Conservation (phyloP, 164 flowering plant species). For the Liriodendron chinense region DNA sequence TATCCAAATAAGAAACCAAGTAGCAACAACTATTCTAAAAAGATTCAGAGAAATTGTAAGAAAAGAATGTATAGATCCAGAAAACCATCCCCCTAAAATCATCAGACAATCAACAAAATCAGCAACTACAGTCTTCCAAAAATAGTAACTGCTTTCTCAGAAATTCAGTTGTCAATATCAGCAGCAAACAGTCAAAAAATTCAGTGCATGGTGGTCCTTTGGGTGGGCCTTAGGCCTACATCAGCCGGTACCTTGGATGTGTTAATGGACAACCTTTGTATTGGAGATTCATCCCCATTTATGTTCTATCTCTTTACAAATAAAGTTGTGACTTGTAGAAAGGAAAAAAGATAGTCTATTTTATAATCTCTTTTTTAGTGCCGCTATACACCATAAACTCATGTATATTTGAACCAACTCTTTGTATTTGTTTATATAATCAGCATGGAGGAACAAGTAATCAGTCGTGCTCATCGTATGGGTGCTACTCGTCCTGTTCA, state of each 20-base stretch:
- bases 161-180: background rate
- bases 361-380: no score
- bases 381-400: no score
- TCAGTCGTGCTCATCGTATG: conserved; percentile 99
- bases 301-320: no score
- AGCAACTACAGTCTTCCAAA: background rate
- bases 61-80: no score
- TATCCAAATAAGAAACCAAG: no score
- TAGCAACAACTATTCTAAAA: no score
- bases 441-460: conserved; percentile 99
- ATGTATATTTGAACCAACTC: background rate
- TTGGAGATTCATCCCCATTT: background rate
- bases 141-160: background rate
- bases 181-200: background rate
- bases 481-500: conserved; percentile 93
- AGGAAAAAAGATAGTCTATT: no score
- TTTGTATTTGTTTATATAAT: conserved; percentile 16
- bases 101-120: background rate
- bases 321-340: no score
- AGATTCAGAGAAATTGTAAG: no score
- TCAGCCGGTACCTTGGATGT: background rate
- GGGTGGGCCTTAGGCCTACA: no score
- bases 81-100: background rate
- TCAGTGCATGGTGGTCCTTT: background rate
- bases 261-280: background rate